These are phyloP conservation scores for Antonospora locustae DNA, from an alignment of 371 early-diverging fungal species.

Conservation along the genomic window DNA sequence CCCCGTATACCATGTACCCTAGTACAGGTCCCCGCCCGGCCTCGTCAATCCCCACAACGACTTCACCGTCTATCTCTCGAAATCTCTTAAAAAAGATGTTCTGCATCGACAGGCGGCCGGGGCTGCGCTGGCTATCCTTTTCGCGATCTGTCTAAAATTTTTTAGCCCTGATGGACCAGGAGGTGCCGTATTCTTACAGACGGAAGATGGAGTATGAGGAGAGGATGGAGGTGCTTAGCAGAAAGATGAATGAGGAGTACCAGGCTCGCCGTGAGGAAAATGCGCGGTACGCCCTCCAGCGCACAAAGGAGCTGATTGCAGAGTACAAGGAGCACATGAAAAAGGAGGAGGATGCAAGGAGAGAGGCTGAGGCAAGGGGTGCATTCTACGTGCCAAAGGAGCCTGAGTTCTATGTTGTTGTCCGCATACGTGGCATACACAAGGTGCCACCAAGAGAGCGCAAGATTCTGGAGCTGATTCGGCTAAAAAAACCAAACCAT, in stretches of 20 bases:
- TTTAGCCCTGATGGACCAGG: constrained; percentile 16
- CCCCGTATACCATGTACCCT: constrained; percentile 57
- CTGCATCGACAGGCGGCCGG: no score
- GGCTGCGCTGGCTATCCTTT: no score
- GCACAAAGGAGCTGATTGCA: constrained; percentile 17
- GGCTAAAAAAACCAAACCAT: constrained; percentile 94
- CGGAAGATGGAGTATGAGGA: constrained; percentile 28
- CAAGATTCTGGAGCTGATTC: constrained; percentile 90
- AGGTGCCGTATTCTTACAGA: constrained; percentile 18
- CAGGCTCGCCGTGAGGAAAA: constrained; percentile 17
- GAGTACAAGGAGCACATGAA: constrained; percentile 26
- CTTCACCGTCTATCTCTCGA: constrained; percentile 1
- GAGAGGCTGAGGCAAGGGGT: constrained; percentile 32
- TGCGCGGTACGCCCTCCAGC: constrained; percentile 20
- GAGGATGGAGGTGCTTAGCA: constrained; percentile 14
- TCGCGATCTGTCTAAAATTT: no score
- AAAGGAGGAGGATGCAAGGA: constrained; percentile 31
- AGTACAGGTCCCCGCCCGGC: constrained; percentile 96
- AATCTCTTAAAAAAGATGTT: constrained; percentile 11
- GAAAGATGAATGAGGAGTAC: constrained; percentile 15
- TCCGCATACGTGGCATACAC: constrained; percentile 79
- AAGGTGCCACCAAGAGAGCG: constrained; percentile 94
- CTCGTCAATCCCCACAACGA: constrained; percentile 79
- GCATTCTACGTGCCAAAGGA: constrained; percentile 50
- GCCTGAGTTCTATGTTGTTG: constrained; percentile 48